Evolutionary conservation across 306 rosid genomes (phyloP).

Genomic region (Ammopiptanthus mongolicus): DNA sequence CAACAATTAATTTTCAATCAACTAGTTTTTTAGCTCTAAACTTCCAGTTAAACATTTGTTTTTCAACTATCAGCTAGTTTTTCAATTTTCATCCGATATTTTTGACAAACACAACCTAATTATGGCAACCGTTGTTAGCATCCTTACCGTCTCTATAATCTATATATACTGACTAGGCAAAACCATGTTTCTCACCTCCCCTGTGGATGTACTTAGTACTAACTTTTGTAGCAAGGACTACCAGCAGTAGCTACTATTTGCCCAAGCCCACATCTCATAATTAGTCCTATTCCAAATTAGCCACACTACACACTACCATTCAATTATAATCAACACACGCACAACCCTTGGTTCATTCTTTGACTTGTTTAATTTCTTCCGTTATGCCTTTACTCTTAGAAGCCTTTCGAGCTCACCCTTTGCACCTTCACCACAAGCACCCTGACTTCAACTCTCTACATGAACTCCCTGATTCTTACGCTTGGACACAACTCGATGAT

Average conservation of each 20-base stretch:
- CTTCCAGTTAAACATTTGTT: no score
- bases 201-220: not conserved
- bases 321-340: not conserved
- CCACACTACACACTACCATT: not conserved
- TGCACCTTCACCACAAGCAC: slow-evolving; percentile 40
- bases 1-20: no score
- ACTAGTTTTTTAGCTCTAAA: no score
- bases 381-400: slow-evolving; percentile 63
- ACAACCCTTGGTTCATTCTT: not conserved
- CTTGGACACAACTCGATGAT: slow-evolving; percentile 41
- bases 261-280: not conserved
- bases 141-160: slow-evolving; percentile 31
- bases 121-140: no score
- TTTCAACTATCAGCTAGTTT: no score
- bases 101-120: no score
- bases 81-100: no score
- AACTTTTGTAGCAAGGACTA: not conserved
- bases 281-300: not conserved
- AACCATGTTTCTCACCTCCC: slow-evolving; percentile 14
- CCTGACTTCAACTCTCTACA: slow-evolving; percentile 46
- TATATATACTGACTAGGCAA: slow-evolving; percentile 26
- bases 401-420: slow-evolving; percentile 50
- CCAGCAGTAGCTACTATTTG: not conserved
- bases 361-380: no score
- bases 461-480: slow-evolving; percentile 66